Evolutionary conservation across 345 rosid genomes (phyloP), one percentile per base, ranked within the genome.

Genomic region (Cardiospermum halicacabum): DNA sequence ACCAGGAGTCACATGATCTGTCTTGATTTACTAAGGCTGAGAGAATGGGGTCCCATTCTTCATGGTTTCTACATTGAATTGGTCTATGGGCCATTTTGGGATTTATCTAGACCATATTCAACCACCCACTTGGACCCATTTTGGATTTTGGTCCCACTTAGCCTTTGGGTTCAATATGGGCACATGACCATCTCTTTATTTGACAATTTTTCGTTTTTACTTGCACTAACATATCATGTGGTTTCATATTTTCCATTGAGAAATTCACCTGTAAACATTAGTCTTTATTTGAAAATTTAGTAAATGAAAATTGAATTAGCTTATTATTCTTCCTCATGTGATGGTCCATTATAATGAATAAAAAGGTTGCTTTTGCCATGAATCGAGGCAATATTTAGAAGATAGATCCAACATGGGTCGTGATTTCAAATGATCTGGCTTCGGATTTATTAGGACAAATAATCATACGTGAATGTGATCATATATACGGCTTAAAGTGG

Each of bases 321-420:
- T n/a, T n/a, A n/a, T n/a, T n/a, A n/a, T n/a, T n/a, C n/a, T n/a
- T n/a, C n/a, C n/a, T n/a, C n/a, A n/a, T n/a, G n/a, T n/a, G n/a
- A n/a, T n/a, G n/a, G n/a, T n/a, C n/a, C n/a, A n/a, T n/a, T 34
- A 34, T 1, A 34, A 34, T 34, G 39, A 34, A 5, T 34, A 4
- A 34, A 1, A 4, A 26, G 66, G 55, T 7, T 69, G 72, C 64
- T 63, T n/a, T n/a, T n/a, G n/a, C n/a, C 27, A 71, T 58, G 45
- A 43, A 69, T 26, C 51, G n/a, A 28, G 50, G 68, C 74, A 72
- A 77, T 48, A n/a, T 22, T 50, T 43, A 47, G 31, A 28, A 51
- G 57, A 40, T 28, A 70, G 67, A 73, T 71, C 74, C 76, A 73
- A 68, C 65, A 70, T 34, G 48, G 70, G 72, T 54, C 74, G 72